Evolutionary conservation across 78 protist genomes (phyloP).

Genomic region (Dictyostelium discoideum): DNA sequence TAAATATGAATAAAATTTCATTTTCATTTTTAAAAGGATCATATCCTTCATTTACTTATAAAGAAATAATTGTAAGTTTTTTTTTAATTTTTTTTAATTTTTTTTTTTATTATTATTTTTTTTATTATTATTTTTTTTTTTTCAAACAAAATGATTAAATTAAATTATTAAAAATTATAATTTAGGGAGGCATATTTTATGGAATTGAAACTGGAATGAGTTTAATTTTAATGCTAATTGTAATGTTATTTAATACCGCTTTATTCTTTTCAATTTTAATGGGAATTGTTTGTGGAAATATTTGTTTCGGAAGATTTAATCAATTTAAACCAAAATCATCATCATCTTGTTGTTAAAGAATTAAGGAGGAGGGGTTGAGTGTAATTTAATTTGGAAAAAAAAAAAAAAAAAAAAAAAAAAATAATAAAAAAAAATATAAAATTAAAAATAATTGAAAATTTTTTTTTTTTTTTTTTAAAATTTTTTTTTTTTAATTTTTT

Average conservation of each 20-base stretch:
- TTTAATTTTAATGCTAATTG: slow-evolving; percentile 49
- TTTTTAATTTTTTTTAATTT: neutral
- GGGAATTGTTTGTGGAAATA: slow-evolving; percentile 28
- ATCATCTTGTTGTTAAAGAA: neutral
- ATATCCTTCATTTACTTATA: neutral
- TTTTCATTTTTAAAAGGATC: neutral
- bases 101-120: too few species aligned
- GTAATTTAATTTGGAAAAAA: neutral
- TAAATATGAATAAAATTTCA: neutral
- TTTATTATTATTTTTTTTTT: too few species aligned
- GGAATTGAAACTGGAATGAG: neutral
- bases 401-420: neutral
- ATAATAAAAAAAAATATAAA: neutral
- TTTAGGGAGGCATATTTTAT: neutral
- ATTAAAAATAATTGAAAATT: neutral
- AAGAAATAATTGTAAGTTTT: neutral
- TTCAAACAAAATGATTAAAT: neutral
- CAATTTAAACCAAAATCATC: slow-evolving; percentile 39
- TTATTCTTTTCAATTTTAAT: slow-evolving; percentile 47
- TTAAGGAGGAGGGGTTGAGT: too few species aligned
- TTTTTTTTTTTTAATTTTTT: neutral
- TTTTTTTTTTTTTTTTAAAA: neutral
- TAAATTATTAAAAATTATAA: neutral
- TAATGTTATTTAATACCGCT: slow-evolving; percentile 48
- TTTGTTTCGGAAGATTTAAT: slow-evolving; percentile 44